Percentiles rank a stretch among this genome's conserved stretches.
These are phyloP conservation scores for Stipa capillata DNA, from an alignment of 176 grass and related monocot genomes.

Conservation along the genomic window DNA sequence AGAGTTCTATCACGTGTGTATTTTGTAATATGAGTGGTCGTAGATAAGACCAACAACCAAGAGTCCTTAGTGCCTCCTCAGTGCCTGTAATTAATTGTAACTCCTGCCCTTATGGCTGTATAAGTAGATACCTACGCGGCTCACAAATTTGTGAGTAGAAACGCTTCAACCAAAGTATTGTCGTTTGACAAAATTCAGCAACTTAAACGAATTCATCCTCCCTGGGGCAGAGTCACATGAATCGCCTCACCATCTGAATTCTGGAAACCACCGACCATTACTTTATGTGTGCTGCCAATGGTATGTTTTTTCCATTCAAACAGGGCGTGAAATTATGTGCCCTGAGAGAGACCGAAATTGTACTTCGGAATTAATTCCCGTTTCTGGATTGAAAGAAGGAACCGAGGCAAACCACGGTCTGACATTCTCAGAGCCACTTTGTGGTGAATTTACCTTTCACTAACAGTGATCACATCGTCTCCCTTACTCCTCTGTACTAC, in stretches of 20 bases:
- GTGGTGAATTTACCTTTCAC: neutral
- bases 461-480: slow-evolving; percentile 1
- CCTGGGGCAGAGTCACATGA: slow-evolving; percentile 19
- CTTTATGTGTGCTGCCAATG: neutral
- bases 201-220: neutral
- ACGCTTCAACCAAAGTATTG: too few relatives aligned
- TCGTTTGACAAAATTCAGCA: too few relatives aligned
- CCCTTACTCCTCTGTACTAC: neutral
- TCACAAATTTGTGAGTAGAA: too few relatives aligned
- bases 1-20: too few relatives aligned
- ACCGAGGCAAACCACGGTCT: neutral
- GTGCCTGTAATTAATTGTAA: too few relatives aligned
- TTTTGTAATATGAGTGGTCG: too few relatives aligned
- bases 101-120: too few relatives aligned
- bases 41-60: too few relatives aligned
- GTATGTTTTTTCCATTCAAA: slow-evolving; percentile 4
- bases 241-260: slow-evolving; percentile 10
- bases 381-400: neutral
- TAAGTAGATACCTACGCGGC: too few relatives aligned
- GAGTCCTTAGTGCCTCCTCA: too few relatives aligned
- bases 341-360: neutral
- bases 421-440: neutral
- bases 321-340: neutral
- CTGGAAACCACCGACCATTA: neutral
- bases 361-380: slow-evolving; percentile 8